A percentile compares a stretch with the other conserved stretches of the same genome.
Evolutionary conservation across 257 asterid species (phyloP).

Genomic region (Salvia splendens): DNA sequence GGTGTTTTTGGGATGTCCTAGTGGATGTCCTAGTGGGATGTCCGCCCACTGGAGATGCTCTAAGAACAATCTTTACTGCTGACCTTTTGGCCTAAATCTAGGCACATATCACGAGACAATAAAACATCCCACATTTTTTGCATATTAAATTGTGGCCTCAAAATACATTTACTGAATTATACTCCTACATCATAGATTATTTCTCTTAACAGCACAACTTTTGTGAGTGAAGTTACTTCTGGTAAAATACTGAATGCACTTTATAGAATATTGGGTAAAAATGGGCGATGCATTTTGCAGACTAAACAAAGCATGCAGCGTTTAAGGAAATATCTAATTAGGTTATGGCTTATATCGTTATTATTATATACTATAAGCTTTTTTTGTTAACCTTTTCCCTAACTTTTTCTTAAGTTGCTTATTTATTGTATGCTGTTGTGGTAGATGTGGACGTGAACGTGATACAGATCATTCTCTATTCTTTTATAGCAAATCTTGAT

Average conservation of each 20-base stretch:
- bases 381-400: neutral
- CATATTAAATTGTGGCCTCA: neutral
- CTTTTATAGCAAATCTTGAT: conserved; percentile 13
- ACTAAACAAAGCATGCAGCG: neutral
- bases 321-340: neutral
- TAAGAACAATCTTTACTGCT: neutral
- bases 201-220: neutral
- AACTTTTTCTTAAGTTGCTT: neutral
- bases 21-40: too few species aligned
- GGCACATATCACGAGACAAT: neutral
- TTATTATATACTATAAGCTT: conserved; percentile 1
- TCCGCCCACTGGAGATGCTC: too few species aligned
- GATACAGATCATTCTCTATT: conserved; percentile 5
- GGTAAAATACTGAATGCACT: neutral
- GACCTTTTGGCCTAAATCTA: neutral
- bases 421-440: neutral
- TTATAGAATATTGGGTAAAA: neutral
- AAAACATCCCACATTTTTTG: neutral
- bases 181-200: neutral
- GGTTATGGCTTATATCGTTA: neutral
- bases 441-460: conserved; percentile 2
- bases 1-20: too few species aligned
- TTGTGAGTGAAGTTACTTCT: neutral
- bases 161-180: too few species aligned
- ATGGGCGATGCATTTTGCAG: neutral